Evolutionary conservation across 108 stramenopile species (phyloP).

Genomic region (Conticribra guillardii): DNA sequence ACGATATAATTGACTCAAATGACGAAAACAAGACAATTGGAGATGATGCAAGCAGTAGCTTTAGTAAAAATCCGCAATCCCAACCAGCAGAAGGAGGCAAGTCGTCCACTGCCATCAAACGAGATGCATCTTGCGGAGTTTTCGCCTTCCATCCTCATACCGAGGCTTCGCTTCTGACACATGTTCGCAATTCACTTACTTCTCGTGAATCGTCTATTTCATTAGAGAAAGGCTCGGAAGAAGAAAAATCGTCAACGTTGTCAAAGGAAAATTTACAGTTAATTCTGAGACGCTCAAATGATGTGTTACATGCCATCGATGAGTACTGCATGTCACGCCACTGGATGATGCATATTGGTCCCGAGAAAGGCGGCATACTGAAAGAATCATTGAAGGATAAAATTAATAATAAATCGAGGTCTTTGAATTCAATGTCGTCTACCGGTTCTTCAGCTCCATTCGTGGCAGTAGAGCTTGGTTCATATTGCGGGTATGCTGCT

Average conservation of each 20-base stretch:
- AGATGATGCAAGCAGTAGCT: neutral
- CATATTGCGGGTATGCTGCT: constrained; percentile 88
- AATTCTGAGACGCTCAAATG: constrained; percentile 1
- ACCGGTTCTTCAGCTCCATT: constrained; percentile 32
- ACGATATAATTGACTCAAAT: neutral
- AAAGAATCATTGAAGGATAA: constrained; percentile 29
- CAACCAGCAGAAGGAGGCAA: neutral
- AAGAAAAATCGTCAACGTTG: neutral
- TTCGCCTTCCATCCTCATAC: constrained; percentile 30
- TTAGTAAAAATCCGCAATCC: neutral
- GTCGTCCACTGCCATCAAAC: neutral
- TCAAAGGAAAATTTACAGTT: neutral
- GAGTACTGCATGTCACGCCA: constrained; percentile 73
- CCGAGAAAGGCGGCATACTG: constrained; percentile 73
- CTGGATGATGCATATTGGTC: constrained; percentile 95
- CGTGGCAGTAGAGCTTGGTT: constrained; percentile 77
- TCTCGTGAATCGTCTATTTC: neutral
- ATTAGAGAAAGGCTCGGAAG: neutral
- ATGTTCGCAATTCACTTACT: constrained; percentile 24
- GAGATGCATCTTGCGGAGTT: constrained; percentile 31
- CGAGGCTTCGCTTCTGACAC: constrained; percentile 21
- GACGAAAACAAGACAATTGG: neutral
- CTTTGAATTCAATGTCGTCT: constrained; percentile 18
- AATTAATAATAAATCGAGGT: too few relatives aligned
- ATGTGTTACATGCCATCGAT: constrained; percentile 68